Evolutionary conservation across 2,329 filamentous ascomycete species (phyloP).

Genomic region (Nigrograna mackinnonii): DNA sequence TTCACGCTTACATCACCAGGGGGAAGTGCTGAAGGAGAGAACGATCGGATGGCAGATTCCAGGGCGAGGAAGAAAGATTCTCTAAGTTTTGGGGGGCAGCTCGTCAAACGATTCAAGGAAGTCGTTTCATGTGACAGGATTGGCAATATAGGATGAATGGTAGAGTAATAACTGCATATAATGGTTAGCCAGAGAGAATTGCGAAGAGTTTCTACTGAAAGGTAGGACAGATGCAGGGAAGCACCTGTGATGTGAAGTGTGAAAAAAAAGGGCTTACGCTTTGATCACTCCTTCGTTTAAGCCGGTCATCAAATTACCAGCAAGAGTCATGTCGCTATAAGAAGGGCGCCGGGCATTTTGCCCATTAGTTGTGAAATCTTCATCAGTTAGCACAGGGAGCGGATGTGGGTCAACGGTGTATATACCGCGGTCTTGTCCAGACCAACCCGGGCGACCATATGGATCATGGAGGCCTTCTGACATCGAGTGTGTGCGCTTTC

Average conservation of each 20-base stretch:
- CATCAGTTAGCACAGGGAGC: conserved; percentile 24
- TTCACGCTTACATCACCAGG: conserved; percentile 24
- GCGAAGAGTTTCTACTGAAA: not conserved
- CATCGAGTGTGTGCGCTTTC: conserved; percentile 44
- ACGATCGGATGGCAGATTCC: conserved; percentile 36
- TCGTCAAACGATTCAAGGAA: conserved; percentile 35
- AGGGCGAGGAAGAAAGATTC: conserved; percentile 40
- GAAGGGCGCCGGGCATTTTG: conserved; percentile 29
- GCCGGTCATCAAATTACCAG: conserved; percentile 36
- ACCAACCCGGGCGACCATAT: conserved; percentile 36
- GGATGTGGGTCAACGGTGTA: conserved; percentile 8
- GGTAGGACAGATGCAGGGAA: not conserved
- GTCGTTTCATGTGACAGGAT: conserved; percentile 36
- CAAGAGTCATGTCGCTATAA: conserved; percentile 37
- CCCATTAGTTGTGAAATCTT: conserved; percentile 32
- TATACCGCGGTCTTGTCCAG: conserved; percentile 38
- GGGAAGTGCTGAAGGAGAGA: conserved; percentile 30
- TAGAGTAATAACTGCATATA: conserved; percentile 35
- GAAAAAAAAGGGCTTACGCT: conserved; percentile 25
- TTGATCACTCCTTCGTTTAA: conserved; percentile 39
- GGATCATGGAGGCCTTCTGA: conserved; percentile 38
- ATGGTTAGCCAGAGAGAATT: not conserved
- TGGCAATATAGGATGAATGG: conserved; percentile 39
- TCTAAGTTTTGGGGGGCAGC: conserved; percentile 37
- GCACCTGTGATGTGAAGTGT: no score